These are phyloP conservation scores for Rhynchospora pubera DNA, from an alignment of 176 grass and related monocot genomes.

Conservation along the genomic window DNA sequence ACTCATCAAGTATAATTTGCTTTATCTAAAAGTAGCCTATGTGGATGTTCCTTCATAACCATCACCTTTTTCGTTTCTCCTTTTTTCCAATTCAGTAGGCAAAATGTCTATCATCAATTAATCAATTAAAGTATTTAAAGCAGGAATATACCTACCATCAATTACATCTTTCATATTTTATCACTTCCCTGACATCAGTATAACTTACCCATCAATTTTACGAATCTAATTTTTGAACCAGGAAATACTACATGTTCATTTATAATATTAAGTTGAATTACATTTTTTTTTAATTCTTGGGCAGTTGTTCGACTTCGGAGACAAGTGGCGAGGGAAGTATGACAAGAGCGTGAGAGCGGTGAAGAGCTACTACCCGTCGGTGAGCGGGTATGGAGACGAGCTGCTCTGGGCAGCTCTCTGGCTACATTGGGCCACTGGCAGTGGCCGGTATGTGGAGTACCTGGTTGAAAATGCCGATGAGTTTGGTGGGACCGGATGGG, in stretches of 20 bases:
- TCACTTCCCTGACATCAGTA: not conserved
- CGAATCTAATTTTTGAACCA: no score
- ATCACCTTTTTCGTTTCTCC: not conserved
- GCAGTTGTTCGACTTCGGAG: constrained; percentile 78
- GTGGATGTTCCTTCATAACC: not conserved
- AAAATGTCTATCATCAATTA: constrained; percentile 2
- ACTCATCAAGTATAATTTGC: not conserved
- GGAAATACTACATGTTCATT: no score
- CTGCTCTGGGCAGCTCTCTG: constrained; percentile 91
- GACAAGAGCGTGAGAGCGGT: constrained; percentile 53
- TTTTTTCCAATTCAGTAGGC: not conserved
- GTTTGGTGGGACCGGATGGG: constrained; percentile 73
- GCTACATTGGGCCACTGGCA: constrained; percentile 63
- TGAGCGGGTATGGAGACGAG: constrained; percentile 81
- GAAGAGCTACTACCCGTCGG: constrained; percentile 68
- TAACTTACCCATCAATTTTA: not conserved
- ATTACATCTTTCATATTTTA: not conserved
- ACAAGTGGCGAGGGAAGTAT: constrained; percentile 55
- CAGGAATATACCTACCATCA: not conserved
- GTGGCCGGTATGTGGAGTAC: constrained; percentile 44
- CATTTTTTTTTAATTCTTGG: not conserved
- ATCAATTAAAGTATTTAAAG: not conserved
- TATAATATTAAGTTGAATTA: not conserved
- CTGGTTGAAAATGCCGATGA: constrained; percentile 46
- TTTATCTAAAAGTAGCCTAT: constrained; percentile 4